Evolutionary conservation across 106 monocot species (phyloP), one percentile per base, ranked within the genome.

Genomic region (Apostasia shenzhenica): DNA sequence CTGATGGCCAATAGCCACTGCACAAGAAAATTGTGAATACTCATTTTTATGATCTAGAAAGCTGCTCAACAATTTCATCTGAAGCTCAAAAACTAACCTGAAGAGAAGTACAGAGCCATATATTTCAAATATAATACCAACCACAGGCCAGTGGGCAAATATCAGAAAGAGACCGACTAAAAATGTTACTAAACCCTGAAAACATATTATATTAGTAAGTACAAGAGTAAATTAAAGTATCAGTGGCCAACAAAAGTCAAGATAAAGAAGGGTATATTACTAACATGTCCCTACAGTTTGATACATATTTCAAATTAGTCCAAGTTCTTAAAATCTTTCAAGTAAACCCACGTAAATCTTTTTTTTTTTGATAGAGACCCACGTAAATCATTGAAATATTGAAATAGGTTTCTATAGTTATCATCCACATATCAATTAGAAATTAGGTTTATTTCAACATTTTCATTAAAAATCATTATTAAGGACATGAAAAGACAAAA

Each of bases 151-250:
- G 63, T 85, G 78, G 51, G 88, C 81, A 78, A 91, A 79, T 64
- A 94, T 83, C 55, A 91, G 91, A 73, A 94, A 81, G 5, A 94
- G 68, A 1, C 94, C 94, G 52, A 82, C 45, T 63, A 86, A 47
- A 67, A 94, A 94, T 63, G 85, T 76, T 71, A 90, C 26, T 13
- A 88, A 85, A 57, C 94, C 94, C 94, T 94, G 79, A 63, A 78
- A 73, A 4, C 59, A 43, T 65, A 53, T 56, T 39, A 74, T 13
- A 12, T 45, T 56, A 55, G 12, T 13, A 2, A 63, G 68, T 58
- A 54, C 2, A 11, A 43, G 51, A 48, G n/a, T 12, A 55, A 11
- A 3, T 12, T 14, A 1, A 14, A 57, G 26, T 13, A 57, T 57
- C 57, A 37, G 26, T 26, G 26, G 26, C 26, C 57, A 57, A 14